Evolutionary conservation across 2,329 filamentous ascomycete genomes (phyloP).

Genomic region (Fusarium sp.): DNA sequence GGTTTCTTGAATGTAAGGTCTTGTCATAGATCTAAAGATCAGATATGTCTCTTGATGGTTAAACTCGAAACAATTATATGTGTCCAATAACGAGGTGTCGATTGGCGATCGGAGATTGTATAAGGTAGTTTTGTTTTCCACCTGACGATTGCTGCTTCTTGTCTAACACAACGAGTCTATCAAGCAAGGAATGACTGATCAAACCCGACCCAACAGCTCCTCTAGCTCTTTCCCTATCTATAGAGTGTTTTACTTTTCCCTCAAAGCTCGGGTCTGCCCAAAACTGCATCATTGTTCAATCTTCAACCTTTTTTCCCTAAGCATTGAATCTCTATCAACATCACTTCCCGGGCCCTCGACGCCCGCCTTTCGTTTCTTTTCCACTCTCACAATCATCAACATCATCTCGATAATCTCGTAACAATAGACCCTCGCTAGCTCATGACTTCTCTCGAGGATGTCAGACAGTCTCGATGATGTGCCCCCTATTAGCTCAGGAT

Average conservation of each 20-base stretch:
- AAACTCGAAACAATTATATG: background rate
- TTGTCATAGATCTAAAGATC: background rate
- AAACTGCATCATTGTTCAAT: background rate
- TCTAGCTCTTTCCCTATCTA: background rate
- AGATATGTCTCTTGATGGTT: background rate
- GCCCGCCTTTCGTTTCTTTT: background rate
- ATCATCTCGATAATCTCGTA: background rate
- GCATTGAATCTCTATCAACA: slow-evolving; percentile 11
- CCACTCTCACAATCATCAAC: background rate
- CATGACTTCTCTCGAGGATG: slow-evolving; percentile 47
- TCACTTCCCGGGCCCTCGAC: background rate
- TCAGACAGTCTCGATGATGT: slow-evolving; percentile 44
- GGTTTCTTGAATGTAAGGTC: background rate
- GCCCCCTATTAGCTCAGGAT: slow-evolving; percentile 56
- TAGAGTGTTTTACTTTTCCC: background rate
- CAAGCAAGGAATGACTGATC: background rate
- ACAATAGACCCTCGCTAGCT: slow-evolving; percentile 1
- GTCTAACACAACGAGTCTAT: background rate
- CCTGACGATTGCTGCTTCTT: background rate
- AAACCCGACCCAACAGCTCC: no score
- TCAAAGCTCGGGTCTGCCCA: background rate
- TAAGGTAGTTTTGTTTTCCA: background rate
- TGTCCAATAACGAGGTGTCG: background rate
- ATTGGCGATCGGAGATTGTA: background rate
- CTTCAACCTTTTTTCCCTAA: slow-evolving; percentile 17